A percentile compares a stretch with the other conserved stretches of the same genome.
Evolutionary conservation across 805 yeast genomes (phyloP).

Genomic region (Blastobotrys americana): DNA sequence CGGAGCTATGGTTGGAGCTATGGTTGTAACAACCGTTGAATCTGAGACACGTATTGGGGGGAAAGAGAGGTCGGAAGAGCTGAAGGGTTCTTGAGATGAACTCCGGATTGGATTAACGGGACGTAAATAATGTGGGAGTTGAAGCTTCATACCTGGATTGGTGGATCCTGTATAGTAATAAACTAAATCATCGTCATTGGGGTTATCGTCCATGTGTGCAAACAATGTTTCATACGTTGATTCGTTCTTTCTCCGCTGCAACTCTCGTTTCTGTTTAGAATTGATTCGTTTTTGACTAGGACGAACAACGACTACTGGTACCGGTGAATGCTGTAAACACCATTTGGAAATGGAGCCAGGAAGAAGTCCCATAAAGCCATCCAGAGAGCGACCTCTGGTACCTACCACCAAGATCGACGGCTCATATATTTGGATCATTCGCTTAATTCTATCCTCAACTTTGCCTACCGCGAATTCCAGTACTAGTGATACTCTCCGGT

Average conservation of each 20-base stretch:
- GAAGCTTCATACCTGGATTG: not conserved
- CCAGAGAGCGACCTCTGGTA: conserved; percentile 35
- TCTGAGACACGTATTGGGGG: no score
- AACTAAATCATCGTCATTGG: not conserved
- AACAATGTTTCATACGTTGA: conserved; percentile 13
- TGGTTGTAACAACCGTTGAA: not conserved
- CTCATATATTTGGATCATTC: conserved; percentile 39
- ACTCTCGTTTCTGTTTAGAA: conserved; percentile 28
- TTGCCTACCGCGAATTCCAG: conserved; percentile 41
- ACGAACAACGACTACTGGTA: conserved; percentile 42
- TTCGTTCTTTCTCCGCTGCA: conserved; percentile 24
- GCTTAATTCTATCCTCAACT: conserved; percentile 35
- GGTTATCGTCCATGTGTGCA: not conserved
- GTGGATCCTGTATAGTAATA: not conserved
- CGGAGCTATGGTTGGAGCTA: not conserved
- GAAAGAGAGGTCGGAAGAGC: not conserved
- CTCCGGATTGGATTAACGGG: not conserved
- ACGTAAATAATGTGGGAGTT: conserved; percentile 2
- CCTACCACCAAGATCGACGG: conserved; percentile 42
- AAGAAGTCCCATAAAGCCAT: conserved; percentile 37
- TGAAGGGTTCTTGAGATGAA: not conserved
- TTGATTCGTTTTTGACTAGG: conserved; percentile 33
- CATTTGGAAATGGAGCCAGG: conserved; percentile 44
- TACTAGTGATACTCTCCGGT: conserved; percentile 34
- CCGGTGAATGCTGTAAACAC: conserved; percentile 40